Evolutionary conservation across 306 rosid species (phyloP).

Genomic region (Vicia faba): DNA sequence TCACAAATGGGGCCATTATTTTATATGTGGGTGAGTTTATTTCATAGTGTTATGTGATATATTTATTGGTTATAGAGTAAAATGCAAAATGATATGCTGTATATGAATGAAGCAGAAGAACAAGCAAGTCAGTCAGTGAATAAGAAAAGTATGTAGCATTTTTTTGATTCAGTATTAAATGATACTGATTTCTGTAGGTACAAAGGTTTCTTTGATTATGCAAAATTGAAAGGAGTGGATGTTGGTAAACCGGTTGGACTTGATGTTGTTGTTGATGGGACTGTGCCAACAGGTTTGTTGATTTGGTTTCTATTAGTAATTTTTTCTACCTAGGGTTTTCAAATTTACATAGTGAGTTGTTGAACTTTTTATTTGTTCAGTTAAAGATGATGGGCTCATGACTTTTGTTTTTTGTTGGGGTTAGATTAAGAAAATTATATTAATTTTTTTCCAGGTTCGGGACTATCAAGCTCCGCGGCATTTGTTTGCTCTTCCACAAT

Average conservation of each 20-base stretch:
- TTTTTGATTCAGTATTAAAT: conserved; percentile 15
- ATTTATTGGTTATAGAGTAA: conserved; percentile 3
- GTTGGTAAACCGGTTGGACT: conserved; percentile 75
- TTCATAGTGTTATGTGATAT: not conserved
- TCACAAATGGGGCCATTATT: conserved; percentile 98
- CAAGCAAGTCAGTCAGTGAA: not conserved
- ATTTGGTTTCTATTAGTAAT: conserved; percentile 26
- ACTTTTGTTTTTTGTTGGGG: conserved; percentile 8
- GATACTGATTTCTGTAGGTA: conserved; percentile 57
- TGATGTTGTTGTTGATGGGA: conserved; percentile 87
- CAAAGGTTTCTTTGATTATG: conserved; percentile 80
- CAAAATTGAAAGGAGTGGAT: conserved; percentile 65
- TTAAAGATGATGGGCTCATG: not conserved
- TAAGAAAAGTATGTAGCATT: conserved; percentile 14
- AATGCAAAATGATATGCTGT: conserved; percentile 2
- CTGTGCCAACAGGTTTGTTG: conserved; percentile 80
- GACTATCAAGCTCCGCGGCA: conserved; percentile 96
- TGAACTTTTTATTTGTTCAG: conserved; percentile 20
- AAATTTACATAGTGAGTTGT: conserved; percentile 20
- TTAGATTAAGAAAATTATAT: conserved; percentile 6
- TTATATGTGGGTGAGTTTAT: conserved; percentile 83
- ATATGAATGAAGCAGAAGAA: not conserved
- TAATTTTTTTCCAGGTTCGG: conserved; percentile 66
- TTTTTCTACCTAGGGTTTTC: not conserved
- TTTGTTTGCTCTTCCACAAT: conserved; percentile 96